A percentile compares a stretch with the other conserved stretches of the same genome.
phyloP scores from a whole-genome alignment of 148 eudicot species.

The Camellia japonica region DNA sequence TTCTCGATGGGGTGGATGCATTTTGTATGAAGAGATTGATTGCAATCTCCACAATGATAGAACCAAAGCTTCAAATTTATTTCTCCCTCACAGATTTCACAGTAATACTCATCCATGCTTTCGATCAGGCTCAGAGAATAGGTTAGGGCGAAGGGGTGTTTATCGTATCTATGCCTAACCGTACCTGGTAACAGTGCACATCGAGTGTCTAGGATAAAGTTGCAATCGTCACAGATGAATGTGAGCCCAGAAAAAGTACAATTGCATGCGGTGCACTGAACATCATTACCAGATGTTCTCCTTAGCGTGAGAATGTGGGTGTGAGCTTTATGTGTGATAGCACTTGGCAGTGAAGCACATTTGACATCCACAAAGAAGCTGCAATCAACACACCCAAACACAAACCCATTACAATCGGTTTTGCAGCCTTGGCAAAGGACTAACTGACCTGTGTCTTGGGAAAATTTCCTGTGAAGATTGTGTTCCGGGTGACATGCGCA shows the following conservation, averaged over 20 bases:
- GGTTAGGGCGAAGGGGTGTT: background rate
- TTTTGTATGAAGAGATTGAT: background rate
- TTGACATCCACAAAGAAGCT: background rate
- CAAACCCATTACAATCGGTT: background rate
- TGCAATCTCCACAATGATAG: background rate
- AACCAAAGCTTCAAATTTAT: background rate
- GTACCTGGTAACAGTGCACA: background rate
- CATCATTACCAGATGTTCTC: background rate
- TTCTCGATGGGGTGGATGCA: background rate
- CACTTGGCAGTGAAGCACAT: background rate
- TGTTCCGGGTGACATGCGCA: background rate
- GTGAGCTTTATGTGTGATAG: background rate
- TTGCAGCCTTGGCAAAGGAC: background rate
- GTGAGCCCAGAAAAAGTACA: background rate
- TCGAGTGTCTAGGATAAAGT: background rate
- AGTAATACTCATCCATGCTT: background rate
- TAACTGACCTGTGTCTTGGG: too few relatives aligned
- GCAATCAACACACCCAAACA: background rate
- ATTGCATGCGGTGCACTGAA: background rate
- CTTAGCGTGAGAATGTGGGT: background rate
- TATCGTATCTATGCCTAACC: background rate
- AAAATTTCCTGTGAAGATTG: background rate
- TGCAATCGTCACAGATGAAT: background rate
- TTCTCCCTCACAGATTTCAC: background rate
- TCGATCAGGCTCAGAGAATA: background rate